Evolutionary conservation across 2,329 filamentous ascomycete genomes (phyloP).

Genomic region (Talaromyces pinophilus): DNA sequence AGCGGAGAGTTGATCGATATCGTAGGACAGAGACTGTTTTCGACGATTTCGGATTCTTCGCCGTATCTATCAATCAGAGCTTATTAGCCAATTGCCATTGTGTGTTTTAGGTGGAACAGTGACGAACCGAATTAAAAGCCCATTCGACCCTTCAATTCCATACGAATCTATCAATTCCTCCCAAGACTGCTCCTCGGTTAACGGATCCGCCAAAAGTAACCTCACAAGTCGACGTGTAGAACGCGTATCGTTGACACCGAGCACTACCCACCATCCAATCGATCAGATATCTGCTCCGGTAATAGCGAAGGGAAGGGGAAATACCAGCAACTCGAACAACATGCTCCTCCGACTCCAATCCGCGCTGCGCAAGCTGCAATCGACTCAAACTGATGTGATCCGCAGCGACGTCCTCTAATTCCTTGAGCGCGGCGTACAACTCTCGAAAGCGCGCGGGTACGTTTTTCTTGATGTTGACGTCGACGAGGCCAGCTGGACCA

Average conservation of each 20-base stretch:
- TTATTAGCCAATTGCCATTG: background rate
- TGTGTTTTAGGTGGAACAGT: background rate
- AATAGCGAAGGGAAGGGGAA: background rate
- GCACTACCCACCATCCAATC: slow-evolving; percentile 38
- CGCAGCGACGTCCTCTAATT: slow-evolving; percentile 55
- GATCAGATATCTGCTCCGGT: background rate
- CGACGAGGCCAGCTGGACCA: slow-evolving; percentile 48
- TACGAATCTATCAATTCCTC: slow-evolving; percentile 60
- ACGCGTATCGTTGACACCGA: slow-evolving; percentile 52
- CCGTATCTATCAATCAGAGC: slow-evolving; percentile 50
- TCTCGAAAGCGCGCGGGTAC: slow-evolving; percentile 55
- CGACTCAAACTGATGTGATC: slow-evolving; percentile 61
- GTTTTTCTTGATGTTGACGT: slow-evolving; percentile 52
- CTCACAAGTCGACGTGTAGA: slow-evolving; percentile 63
- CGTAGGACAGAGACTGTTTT: slow-evolving; percentile 56
- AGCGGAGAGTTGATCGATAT: slow-evolving; percentile 58
- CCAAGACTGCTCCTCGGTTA: slow-evolving; percentile 65
- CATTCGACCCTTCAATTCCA: slow-evolving; percentile 53
- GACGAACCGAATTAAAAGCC: slow-evolving; percentile 61
- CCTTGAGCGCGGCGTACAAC: slow-evolving; percentile 56
- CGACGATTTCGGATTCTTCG: slow-evolving; percentile 50
- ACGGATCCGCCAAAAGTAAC: slow-evolving; percentile 69
- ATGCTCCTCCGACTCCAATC: slow-evolving; percentile 56
- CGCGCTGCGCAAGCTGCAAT: slow-evolving; percentile 60
- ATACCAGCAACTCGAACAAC: slow-evolving; percentile 58